phyloP scores from a whole-genome alignment of 2,329 filamentous ascomycete genomes.

The Parastagonospora nodorum region DNA sequence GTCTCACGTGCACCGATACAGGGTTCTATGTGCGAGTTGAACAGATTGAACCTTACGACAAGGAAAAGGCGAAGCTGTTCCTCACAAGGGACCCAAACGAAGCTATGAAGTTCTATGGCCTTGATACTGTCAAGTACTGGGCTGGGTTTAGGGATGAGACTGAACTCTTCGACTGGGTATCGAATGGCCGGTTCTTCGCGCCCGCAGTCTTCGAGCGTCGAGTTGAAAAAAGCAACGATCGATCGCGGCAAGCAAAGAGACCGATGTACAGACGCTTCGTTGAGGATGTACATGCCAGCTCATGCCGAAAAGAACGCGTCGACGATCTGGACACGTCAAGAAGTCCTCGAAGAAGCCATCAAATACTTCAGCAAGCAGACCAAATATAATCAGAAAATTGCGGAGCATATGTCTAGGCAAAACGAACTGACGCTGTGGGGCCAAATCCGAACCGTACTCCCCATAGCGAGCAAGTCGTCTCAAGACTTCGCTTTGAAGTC shows the following conservation, averaged over 20 bases:
- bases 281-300: constrained; percentile 65
- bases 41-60: constrained; percentile 67
- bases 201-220: constrained; percentile 43
- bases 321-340: constrained; percentile 44
- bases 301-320: constrained; percentile 49
- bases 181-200: constrained; percentile 64
- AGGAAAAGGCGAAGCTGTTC: constrained; percentile 62
- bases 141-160: constrained; percentile 60
- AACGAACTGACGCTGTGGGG: constrained; percentile 50
- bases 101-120: constrained; percentile 67
- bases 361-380: constrained; percentile 53
- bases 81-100: constrained; percentile 62
- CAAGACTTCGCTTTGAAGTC: constrained; percentile 31
- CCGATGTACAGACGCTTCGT: constrained; percentile 65
- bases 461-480: constrained; percentile 25
- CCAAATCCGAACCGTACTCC: constrained; percentile 49
- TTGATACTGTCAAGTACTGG: constrained; percentile 59
- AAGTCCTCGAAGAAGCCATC: constrained; percentile 61
- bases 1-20: constrained; percentile 67
- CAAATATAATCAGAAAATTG: constrained; percentile 53
- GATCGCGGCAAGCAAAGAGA: constrained; percentile 60
- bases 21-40: constrained; percentile 69
- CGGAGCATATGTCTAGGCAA: constrained; percentile 44
- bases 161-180: constrained; percentile 67
- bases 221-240: constrained; percentile 57